A percentile compares a stretch with the other conserved stretches of the same genome.
phyloP scores from a whole-genome alignment of 208 protist genomes.

The Leishmania amazonensis region DNA sequence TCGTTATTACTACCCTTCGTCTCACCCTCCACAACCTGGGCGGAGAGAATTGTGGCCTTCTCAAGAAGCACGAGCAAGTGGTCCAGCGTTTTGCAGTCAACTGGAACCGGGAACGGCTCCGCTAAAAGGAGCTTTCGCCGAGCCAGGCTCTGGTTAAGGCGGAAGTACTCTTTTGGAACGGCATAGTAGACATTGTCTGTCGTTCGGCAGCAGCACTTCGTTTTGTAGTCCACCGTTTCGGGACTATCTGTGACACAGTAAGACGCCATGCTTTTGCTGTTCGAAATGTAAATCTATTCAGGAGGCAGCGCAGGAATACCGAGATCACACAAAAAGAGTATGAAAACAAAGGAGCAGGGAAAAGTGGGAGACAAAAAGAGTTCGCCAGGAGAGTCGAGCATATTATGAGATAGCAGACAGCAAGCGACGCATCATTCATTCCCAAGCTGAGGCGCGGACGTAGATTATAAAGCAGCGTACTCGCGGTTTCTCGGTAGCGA shows the following conservation, averaged over 20 bases:
- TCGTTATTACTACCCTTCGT: conserved; percentile 43
- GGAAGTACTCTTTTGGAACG: conserved; percentile 83
- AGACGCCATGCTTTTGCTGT: conserved; percentile 47
- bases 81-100: conserved; percentile 56
- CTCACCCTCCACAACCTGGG: conserved; percentile 56
- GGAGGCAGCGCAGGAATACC: neutral
- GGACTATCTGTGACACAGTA: conserved; percentile 72
- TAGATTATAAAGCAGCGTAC: too few species aligned
- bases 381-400: neutral
- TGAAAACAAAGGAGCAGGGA: neutral
- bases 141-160: conserved; percentile 55
- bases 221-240: conserved; percentile 79
- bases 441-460: too few species aligned
- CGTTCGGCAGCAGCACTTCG: conserved; percentile 81
- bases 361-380: neutral
- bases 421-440: too few species aligned
- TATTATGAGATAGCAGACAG: neutral
- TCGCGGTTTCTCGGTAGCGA: too few species aligned
- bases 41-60: conserved; percentile 74
- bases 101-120: conserved; percentile 72
- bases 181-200: conserved; percentile 75
- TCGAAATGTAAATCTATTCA: neutral
- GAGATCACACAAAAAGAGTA: neutral
- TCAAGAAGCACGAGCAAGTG: conserved; percentile 68
- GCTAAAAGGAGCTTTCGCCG: conserved; percentile 60